Evolutionary conservation across 257 asterid genomes (phyloP).

Genomic region (Nemophila menziesii): DNA sequence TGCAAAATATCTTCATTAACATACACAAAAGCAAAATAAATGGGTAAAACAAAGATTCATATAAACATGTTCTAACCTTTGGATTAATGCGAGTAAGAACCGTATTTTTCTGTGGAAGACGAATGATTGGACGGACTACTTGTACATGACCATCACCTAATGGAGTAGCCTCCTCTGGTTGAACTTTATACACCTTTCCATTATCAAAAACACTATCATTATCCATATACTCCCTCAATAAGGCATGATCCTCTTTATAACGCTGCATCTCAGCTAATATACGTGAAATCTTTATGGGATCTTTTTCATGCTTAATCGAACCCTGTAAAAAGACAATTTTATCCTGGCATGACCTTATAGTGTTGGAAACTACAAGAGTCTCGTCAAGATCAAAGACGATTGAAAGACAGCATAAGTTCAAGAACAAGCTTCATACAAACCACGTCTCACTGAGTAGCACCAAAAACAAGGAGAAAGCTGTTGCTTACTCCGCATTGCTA

Average conservation of each 20-base stretch:
- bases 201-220: constrained; percentile 68
- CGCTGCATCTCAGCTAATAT: constrained; percentile 94
- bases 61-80: constrained; percentile 52
- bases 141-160: constrained; percentile 49
- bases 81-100: constrained; percentile 96
- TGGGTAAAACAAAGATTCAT: constrained; percentile 1
- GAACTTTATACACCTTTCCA: constrained; percentile 52
- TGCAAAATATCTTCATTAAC: constrained; percentile 21
- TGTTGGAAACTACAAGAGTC: constrained; percentile 95
- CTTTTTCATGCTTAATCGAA: constrained; percentile 69
- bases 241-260: constrained; percentile 70
- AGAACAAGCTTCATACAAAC: constrained; percentile 59
- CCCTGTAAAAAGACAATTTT: constrained; percentile 61
- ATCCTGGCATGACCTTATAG: constrained; percentile 97
- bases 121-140: constrained; percentile 75
- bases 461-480: constrained; percentile 92
- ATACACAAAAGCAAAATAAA: background rate
- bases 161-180: constrained; percentile 71
- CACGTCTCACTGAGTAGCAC: constrained; percentile 78
- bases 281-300: constrained; percentile 62
- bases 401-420: constrained; percentile 78
- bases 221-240: constrained; percentile 87
- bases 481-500: constrained; percentile 97
- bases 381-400: constrained; percentile 96
- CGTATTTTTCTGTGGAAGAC: constrained; percentile 72